A percentile compares a stretch with the other conserved stretches of the same genome.
These are phyloP conservation scores for Pseudozyma thailandica DNA, from an alignment of 1,284 basidiomycete species.

Conservation along the genomic window DNA sequence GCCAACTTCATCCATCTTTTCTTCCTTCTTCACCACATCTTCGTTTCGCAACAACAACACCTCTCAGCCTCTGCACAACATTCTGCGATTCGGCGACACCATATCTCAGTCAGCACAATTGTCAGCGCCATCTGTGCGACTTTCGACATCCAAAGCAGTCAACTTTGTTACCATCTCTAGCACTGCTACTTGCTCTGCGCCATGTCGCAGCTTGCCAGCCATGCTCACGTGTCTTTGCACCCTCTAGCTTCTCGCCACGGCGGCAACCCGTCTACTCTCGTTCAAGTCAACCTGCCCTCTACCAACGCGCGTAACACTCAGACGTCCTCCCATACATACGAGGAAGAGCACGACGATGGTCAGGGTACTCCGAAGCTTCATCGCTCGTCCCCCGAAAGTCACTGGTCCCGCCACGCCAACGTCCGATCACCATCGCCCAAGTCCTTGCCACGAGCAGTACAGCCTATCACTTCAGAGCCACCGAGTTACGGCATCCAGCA, in stretches of 20 bases:
- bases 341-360: constrained; percentile 21
- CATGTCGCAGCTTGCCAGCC: constrained; percentile 35
- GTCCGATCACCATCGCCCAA: constrained; percentile 34
- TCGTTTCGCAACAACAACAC: not conserved
- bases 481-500: constrained; percentile 49
- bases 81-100: too few relatives aligned
- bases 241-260: constrained; percentile 58
- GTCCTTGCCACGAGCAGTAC: constrained; percentile 15
- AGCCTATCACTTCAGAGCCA: constrained; percentile 7
- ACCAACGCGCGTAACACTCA: not conserved
- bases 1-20: not conserved
- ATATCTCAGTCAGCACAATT: not conserved
- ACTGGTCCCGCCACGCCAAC: constrained; percentile 7
- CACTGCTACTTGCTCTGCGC: constrained; percentile 7
- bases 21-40: constrained; percentile 1
- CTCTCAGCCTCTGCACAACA: too few relatives aligned
- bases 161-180: not conserved
- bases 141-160: not conserved
- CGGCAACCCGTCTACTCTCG: constrained; percentile 44
- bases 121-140: not conserved
- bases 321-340: not conserved
- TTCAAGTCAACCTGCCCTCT: constrained; percentile 39
- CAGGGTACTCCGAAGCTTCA: constrained; percentile 26
- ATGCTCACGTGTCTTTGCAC: constrained; percentile 57
- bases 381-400: constrained; percentile 14